Base-by-base conservation (phyloP, 2,329 filamentous ascomycete species). In the Elsinoe australis region DNA sequence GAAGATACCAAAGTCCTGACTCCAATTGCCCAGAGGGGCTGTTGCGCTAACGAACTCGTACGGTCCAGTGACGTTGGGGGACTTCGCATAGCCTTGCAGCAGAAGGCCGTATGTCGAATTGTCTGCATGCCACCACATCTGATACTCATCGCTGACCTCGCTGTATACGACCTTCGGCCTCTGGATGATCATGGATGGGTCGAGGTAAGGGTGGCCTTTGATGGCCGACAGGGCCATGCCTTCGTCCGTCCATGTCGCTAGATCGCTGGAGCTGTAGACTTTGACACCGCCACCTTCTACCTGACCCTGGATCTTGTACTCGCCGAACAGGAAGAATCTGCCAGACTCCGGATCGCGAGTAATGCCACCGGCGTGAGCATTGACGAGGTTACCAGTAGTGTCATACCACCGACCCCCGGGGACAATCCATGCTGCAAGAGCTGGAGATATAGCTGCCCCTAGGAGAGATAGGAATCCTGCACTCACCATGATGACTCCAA, bases 91-190 rank as follows among this genome's bases (percentile, higher is more conserved):
- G 0, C 76, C 76, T 60, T 80, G 76, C 0, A 79, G 67, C 0
- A 79, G 67, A 54, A 71, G 67, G 6, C 74, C 73, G 51, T 80
- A 80, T 0, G 68, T 73, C 5, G 68, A 68, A 51, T 80, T 77
- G 51, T 79, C 76, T 22, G 76, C 76, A 52, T 80, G 76, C 76
- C 76, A 80, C 70, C 73, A 73, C 74, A 76, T 75, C 67, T 71
- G 76, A 51, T 80, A 82, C 55, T 79, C 68, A 2, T 68, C 64
- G 0, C 72, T 70, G 2, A 66, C 65, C 39, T 78, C 64, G 53
- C 75, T 79, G 54, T 76, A 80, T 1, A 77, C 70, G 2, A 82
- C 78, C 54, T 82, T 82, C 0, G 78, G 78, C 12, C 78, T 64
- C 56, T 81, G 78, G 21, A 82, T 81, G 35, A 82, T 75, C 53